Evolutionary conservation across 371 early-diverging fungal genomes (phyloP), one percentile per base, ranked within the genome.

Genomic region (Saksenaea vasiformis): DNA sequence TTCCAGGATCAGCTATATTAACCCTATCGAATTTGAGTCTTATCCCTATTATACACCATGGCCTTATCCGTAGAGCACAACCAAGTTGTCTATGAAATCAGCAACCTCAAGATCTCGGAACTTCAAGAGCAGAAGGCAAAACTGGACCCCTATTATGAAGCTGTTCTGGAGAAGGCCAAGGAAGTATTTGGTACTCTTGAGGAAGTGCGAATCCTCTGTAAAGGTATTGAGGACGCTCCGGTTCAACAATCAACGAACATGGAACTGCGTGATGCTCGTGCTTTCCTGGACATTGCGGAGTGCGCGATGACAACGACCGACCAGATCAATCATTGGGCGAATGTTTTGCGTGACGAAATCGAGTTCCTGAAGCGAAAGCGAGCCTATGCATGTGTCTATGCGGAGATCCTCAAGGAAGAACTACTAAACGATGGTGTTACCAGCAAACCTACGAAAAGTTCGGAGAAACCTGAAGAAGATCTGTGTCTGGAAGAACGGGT

Each of bases 201-300:
- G 15, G 61, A 56, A n/a, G 37, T 66, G 1, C 26, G 41, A 27
- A 53, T 56, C 5, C 47, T 61, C 10, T 60, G 26, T 37, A 17
- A 66, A 10, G 66, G 66, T 14, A 56, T 66, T 39, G 26, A 61
- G 35, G 34, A 44, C 13, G 35, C 62, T n/a, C 57, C 61, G 14
- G 60, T 61, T 8, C 26, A 56, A 26, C 61, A 66, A 14, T 43
- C 22, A n/a, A 41, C 41, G 3, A 51, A 66, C 38, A 13, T 58
- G 13, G 36, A n/a, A 10, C n/a, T 61, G 44, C 56, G 26, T 14
- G 34, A 47, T 11, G 53, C 56, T 11, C 35, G 54, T 10, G 11
- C 22, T 2, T 56, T 61, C 14, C 31, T 61, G 44, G 27, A 28
- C 14, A 31, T 61, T 10, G 56, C 28, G 3, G n/a, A 51, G 3